Conservation (phyloP, 345 rosid species). For the Angophora floribunda region DNA sequence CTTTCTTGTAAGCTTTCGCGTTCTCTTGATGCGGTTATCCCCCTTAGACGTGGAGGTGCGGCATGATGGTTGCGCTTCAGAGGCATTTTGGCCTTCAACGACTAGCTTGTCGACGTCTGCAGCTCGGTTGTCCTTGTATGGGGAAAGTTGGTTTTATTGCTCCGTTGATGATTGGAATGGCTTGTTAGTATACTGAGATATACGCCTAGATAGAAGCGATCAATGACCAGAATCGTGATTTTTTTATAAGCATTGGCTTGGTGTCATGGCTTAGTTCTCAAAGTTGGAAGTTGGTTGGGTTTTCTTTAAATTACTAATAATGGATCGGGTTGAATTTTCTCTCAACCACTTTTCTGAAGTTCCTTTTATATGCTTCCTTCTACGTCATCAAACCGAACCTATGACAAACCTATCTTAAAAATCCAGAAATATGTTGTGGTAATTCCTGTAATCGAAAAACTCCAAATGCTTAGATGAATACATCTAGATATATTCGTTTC, state of each 20-base stretch:
- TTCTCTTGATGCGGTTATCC: background rate
- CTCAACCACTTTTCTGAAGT: background rate
- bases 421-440: background rate
- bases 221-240: background rate
- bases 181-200: background rate
- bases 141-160: background rate
- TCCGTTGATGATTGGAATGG: background rate
- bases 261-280: background rate
- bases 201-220: background rate
- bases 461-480: background rate
- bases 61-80: background rate
- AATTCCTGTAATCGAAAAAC: background rate
- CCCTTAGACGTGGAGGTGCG: background rate
- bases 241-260: background rate
- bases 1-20: background rate
- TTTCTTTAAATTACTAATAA: background rate
- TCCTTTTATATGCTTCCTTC: background rate
- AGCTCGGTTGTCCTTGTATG: background rate
- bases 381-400: too few relatives aligned
- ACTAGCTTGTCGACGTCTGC: background rate
- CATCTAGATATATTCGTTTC: background rate
- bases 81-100: background rate
- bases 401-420: background rate
- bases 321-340: background rate
- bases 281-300: background rate